Base-by-base conservation (phyloP, 2,329 filamentous ascomycete genomes). In the Chaetomiaceae sp. region DNA sequence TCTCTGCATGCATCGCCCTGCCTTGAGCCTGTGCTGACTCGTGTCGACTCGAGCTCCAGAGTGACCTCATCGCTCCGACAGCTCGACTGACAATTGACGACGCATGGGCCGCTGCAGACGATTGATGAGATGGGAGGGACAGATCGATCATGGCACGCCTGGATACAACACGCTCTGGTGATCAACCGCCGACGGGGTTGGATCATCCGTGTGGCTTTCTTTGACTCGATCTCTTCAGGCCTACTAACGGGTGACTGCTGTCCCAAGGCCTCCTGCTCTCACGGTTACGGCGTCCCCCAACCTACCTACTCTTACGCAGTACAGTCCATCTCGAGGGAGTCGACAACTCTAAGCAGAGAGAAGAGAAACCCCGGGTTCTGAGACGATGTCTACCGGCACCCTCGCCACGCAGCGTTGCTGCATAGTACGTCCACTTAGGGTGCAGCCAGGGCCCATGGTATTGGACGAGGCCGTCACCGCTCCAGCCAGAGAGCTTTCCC, bases 1-100 rank as follows among this genome's bases (percentile, higher is more conserved):
- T 22, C n/a, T 15, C 27, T 20, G 10, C 12, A 38, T 42, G 26
- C 33, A n/a, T 17, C 15, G 7, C 20, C 19, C 15, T 32, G 20
- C 27, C 26, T 15, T 14, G 14, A 24, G 6, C 22, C 22, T 24
- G 9, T 20, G n/a, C 19, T 44, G 33, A 42, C 42, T 49, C 38
- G 38, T 15, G 24, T 19, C 33, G 27, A 24, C 22, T 19, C 15
- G 17, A 33, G 36, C 17, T 30, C 37, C 32, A 9, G 5, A 20
- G 48, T 50, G 48, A 50, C 48, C 44, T 48, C 48, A 50, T 42
- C 11, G 2, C 17, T 12, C 41, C 32, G 26, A 34, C 32, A 35
- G 19, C 34, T 37, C n/a, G 32, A 44, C 11, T 8, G 20, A 45
- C n/a, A 32, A 44, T 11, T 8, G 20, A 45, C 45, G 42, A 45